phyloP scores from a whole-genome alignment of 305 asterid genomes.

The Salvia sclarea region DNA sequence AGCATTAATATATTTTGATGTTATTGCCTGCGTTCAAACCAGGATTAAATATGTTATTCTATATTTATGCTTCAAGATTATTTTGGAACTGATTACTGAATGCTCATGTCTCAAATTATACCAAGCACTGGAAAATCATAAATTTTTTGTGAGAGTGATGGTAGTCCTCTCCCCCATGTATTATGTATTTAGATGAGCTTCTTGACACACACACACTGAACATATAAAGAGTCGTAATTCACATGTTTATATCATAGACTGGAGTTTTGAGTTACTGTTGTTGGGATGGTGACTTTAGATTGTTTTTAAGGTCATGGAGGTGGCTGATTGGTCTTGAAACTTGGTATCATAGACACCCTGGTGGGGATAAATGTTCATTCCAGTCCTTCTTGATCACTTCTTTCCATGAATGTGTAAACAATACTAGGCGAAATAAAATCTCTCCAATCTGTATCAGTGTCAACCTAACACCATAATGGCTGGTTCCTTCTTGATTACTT shows the following conservation, averaged over 20 bases:
- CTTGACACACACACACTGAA: neutral
- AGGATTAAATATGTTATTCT: slow-evolving; percentile 1
- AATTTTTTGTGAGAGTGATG: neutral
- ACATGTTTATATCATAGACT: neutral
- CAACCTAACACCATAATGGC: slow-evolving; percentile 1
- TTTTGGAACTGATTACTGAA: slow-evolving; percentile 12
- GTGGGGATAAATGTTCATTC: neutral
- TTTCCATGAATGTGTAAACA: neutral
- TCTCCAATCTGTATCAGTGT: slow-evolving; percentile 10
- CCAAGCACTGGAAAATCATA: slow-evolving; percentile 9
- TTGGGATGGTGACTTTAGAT: slow-evolving; percentile 4
- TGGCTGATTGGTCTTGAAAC: slow-evolving; percentile 7
- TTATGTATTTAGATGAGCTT: neutral
- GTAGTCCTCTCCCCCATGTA: neutral
- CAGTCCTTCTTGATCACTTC: neutral
- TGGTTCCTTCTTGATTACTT: slow-evolving; percentile 9
- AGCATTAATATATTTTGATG: neutral
- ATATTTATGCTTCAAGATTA: slow-evolving; percentile 4
- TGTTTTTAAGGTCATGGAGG: neutral
- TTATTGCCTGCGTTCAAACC: slow-evolving; percentile 3
- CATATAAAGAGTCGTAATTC: neutral
- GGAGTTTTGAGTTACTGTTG: slow-evolving; percentile 13
- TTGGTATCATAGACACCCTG: neutral
- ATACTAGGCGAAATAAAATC: neutral
- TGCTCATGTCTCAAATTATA: slow-evolving; percentile 4